Evolutionary conservation across 2,329 filamentous ascomycete genomes (phyloP).

Genomic region (Phyllosticta capitalensis): DNA sequence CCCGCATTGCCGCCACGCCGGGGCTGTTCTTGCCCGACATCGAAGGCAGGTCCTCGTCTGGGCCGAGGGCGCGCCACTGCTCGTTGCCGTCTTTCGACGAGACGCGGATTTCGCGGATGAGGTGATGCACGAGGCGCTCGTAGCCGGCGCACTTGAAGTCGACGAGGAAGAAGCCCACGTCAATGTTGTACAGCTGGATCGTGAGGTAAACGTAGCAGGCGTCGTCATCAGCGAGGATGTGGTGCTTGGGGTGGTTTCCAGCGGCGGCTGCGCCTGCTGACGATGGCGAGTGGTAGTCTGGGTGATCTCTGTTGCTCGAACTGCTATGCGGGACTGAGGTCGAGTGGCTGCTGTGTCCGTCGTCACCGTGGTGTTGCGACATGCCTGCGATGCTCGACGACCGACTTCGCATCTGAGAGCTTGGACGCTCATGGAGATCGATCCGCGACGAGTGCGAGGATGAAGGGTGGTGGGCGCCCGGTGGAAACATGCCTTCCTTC

Average conservation of each 20-base stretch:
- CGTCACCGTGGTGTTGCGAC: slow-evolving; percentile 3
- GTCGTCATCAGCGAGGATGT: slow-evolving; percentile 35
- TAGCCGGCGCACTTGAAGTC: slow-evolving; percentile 99
- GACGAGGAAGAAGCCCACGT: slow-evolving; percentile 78
- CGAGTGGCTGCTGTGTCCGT: not conserved
- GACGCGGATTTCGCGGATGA: slow-evolving; percentile 29
- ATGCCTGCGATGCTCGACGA: slow-evolving; percentile 3
- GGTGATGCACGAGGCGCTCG: slow-evolving; percentile 61
- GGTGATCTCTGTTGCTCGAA: not conserved
- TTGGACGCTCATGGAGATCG: slow-evolving; percentile 29
- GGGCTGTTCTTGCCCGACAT: not conserved
- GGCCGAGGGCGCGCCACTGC: slow-evolving; percentile 19
- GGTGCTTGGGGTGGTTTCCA: slow-evolving; percentile 32
- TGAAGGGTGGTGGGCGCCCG: slow-evolving; percentile 39
- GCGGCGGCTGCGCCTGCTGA: slow-evolving; percentile 23
- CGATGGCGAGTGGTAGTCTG: not conserved
- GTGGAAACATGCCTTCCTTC: slow-evolving; percentile 63
- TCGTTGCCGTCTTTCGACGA: slow-evolving; percentile 15
- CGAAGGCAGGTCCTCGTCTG: slow-evolving; percentile 22
- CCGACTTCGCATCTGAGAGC: slow-evolving; percentile 1
- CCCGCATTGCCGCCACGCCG: slow-evolving; percentile 8
- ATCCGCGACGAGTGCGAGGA: slow-evolving; percentile 41
- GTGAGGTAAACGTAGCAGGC: slow-evolving; percentile 90
- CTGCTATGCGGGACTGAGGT: slow-evolving; percentile 24
- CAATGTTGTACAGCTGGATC: slow-evolving; percentile 92